Evolutionary conservation across 2,329 filamentous ascomycete species (phyloP).

Genomic region (Cladosporium velox): DNA sequence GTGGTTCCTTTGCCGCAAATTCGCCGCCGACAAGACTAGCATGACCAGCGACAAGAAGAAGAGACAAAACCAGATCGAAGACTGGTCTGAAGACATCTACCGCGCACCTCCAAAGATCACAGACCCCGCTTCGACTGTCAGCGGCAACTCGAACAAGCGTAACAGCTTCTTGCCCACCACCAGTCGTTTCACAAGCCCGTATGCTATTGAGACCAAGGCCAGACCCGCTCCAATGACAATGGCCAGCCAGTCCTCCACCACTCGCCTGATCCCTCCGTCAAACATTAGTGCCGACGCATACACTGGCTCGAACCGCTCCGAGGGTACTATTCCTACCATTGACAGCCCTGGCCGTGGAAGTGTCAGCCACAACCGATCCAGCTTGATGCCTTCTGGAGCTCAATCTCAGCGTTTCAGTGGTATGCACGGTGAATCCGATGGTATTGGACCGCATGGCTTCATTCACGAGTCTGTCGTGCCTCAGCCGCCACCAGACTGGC

Average conservation of each 20-base stretch:
- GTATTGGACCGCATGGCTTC: constrained; percentile 84
- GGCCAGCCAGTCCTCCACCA: constrained; percentile 81
- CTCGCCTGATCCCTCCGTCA: constrained; percentile 63
- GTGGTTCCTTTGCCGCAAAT: constrained; percentile 90
- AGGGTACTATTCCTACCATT: constrained; percentile 54
- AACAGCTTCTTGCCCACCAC: constrained; percentile 89
- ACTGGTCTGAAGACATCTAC: constrained; percentile 98
- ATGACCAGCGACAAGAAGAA: constrained; percentile 79
- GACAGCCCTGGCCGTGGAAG: constrained; percentile 36
- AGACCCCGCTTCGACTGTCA: constrained; percentile 64
- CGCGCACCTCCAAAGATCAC: constrained; percentile 80
- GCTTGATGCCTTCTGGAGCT: constrained; percentile 30
- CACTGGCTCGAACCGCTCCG: constrained; percentile 59
- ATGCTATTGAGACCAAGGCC: constrained; percentile 68
- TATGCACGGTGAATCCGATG: constrained; percentile 60
- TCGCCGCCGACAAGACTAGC: constrained; percentile 81
- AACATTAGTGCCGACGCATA: constrained; percentile 66
- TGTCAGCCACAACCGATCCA: constrained; percentile 17
- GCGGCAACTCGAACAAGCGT: constrained; percentile 76
- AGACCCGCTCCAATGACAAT: constrained; percentile 79
- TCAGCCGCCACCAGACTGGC: constrained; percentile 94
- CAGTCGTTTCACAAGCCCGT: constrained; percentile 90
- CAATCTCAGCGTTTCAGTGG: constrained; percentile 54
- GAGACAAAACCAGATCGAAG: constrained; percentile 90
- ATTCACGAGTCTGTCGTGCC: constrained; percentile 95